Conservation (phyloP, 2,329 filamentous ascomycete species). For the Fusarium musae region DNA sequence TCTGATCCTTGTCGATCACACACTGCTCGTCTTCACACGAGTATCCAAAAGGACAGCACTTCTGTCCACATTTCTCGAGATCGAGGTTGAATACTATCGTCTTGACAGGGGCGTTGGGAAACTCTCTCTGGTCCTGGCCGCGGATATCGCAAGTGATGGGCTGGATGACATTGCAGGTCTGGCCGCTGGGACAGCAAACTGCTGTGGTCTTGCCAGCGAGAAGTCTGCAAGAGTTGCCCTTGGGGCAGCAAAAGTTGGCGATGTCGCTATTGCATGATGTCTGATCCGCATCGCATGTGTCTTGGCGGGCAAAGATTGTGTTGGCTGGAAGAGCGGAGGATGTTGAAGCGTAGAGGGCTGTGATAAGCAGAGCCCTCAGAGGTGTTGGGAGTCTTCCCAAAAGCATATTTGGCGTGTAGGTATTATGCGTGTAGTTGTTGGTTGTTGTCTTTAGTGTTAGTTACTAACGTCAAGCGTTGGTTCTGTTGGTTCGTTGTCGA, state of each 20-base stretch:
- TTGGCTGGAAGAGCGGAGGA: conserved; percentile 53
- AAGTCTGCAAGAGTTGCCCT: conserved; percentile 63
- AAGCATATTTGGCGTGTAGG: conserved; percentile 25
- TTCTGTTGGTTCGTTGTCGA: conserved; percentile 2
- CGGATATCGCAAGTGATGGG: conserved; percentile 37
- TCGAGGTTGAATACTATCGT: conserved; percentile 69
- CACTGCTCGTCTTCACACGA: conserved; percentile 68
- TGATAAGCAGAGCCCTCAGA: conserved; percentile 53
- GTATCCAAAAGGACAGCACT: conserved; percentile 80
- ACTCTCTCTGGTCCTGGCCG: conserved; percentile 67
- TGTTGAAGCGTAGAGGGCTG: conserved; percentile 50
- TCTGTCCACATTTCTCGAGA: conserved; percentile 66
- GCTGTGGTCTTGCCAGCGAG: conserved; percentile 74
- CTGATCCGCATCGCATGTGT: conserved; percentile 64
- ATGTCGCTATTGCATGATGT: conserved; percentile 65
- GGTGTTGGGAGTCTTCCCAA: conserved; percentile 35
- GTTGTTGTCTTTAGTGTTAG: conserved; percentile 4
- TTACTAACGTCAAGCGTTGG: conserved; percentile 1
- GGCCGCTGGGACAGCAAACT: conserved; percentile 74
- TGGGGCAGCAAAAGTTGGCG: conserved; percentile 75
- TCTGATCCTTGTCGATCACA: conserved; percentile 62
- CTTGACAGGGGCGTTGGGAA: conserved; percentile 71
- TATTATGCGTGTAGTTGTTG: conserved; percentile 3
- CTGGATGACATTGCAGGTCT: conserved; percentile 67
- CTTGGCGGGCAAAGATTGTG: conserved; percentile 56